phyloP scores from a whole-genome alignment of 129 eudicot genomes.

The Saussurea involucrata region DNA sequence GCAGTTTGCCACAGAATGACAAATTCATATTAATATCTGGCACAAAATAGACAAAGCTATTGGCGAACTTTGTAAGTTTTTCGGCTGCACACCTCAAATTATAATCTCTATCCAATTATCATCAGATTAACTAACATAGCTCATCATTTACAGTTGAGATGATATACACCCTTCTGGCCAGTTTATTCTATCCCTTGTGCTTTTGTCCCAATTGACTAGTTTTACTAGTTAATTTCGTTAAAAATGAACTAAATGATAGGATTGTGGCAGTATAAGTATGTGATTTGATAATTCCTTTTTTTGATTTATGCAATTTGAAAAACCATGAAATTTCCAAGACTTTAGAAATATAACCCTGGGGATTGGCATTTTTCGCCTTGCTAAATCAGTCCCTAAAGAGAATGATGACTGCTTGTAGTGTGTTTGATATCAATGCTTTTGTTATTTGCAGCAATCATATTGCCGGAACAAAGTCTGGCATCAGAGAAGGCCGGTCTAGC shows the following conservation, averaged over 20 bases:
- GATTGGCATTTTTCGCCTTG: neutral
- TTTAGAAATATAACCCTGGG: no score
- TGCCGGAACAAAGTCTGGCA: slow-evolving; percentile 94
- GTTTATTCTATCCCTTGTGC: neutral
- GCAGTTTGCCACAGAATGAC: neutral
- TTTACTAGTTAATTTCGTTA: no score
- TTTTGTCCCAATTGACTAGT: neutral
- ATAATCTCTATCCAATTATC: no score
- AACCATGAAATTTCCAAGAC: no score
- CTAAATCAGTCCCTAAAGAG: neutral
- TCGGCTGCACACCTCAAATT: no score
- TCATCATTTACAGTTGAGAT: no score
- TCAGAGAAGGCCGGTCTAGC: slow-evolving; percentile 84
- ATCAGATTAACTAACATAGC: no score
- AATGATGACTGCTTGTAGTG: neutral
- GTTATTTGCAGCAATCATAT: slow-evolving; percentile 60
- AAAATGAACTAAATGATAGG: no score
- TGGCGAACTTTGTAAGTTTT: neutral
- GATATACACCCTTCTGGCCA: neutral
- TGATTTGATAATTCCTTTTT: no score
- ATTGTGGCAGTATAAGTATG: no score
- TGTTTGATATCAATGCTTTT: neutral
- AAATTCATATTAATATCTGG: neutral
- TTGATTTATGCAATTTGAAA: no score
- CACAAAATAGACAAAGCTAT: neutral